Percentiles rank a stretch among this genome's conserved stretches.
These are phyloP conservation scores for Aphanoascus verrucosus DNA, from an alignment of 2,329 filamentous ascomycete species.

Conservation along the genomic window DNA sequence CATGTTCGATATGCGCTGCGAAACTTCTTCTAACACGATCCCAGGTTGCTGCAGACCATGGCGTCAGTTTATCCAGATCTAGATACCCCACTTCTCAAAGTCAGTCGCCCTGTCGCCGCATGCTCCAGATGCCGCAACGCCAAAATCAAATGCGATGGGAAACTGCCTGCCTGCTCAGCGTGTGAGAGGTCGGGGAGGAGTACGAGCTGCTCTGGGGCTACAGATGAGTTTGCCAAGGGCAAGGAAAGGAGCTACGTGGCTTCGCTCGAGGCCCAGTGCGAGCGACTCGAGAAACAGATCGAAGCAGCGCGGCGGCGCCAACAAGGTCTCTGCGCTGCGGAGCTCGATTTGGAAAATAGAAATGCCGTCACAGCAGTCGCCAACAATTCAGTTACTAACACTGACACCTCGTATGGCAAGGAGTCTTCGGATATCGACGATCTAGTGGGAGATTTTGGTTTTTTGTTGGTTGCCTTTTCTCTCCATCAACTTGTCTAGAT, in stretches of 20 bases:
- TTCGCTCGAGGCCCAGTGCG: constrained; percentile 81
- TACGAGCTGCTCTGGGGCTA: constrained; percentile 81
- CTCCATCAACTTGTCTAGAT: not conserved
- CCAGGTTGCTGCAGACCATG: not conserved
- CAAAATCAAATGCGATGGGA: constrained; percentile 97
- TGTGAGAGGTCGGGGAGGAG: constrained; percentile 85
- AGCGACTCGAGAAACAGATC: constrained; percentile 73
- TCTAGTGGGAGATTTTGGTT: constrained; percentile 86
- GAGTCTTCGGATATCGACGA: constrained; percentile 86
- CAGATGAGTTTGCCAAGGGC: constrained; percentile 88
- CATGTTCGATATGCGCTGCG: not conserved
- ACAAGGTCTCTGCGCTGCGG: constrained; percentile 23
- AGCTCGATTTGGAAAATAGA: not conserved
- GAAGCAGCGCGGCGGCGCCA: constrained; percentile 33
- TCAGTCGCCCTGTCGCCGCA: constrained; percentile 68
- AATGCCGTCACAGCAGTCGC: constrained; percentile 13
- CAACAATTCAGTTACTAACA: constrained; percentile 27
- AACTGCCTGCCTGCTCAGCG: constrained; percentile 85
- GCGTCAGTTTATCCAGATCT: constrained; percentile 16
- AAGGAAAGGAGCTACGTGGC: constrained; percentile 96
- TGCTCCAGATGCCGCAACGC: constrained; percentile 76
- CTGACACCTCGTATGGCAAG: constrained; percentile 31
- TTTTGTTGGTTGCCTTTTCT: constrained; percentile 49
- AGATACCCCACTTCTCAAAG: constrained; percentile 38
- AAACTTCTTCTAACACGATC: constrained; percentile 1